Percentiles rank a stretch among this genome's conserved stretches.
phyloP scores from a whole-genome alignment of 2,329 filamentous ascomycete genomes.

The Periconia sp. region DNA sequence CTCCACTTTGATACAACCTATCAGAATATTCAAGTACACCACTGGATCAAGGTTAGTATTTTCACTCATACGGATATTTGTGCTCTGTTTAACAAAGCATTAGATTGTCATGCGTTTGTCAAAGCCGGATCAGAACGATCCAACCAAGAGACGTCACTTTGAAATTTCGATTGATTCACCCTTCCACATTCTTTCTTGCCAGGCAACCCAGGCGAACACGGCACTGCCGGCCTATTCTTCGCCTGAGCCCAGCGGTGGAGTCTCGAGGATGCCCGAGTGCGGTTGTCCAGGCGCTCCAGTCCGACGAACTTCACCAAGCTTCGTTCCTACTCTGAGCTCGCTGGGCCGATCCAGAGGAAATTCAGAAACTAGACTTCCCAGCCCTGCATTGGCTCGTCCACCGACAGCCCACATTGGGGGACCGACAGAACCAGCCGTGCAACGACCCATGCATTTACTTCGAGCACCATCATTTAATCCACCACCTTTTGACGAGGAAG shows the following conservation, averaged over 20 bases:
- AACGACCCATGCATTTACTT: constrained; percentile 82
- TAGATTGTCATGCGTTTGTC: constrained; percentile 93
- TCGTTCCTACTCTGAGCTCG: constrained; percentile 65
- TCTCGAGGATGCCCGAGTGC: constrained; percentile 57
- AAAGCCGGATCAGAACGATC: constrained; percentile 78
- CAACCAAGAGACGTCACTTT: constrained; percentile 82
- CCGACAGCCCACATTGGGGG: constrained; percentile 54
- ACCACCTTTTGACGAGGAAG: constrained; percentile 82
- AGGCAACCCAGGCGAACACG: constrained; percentile 89
- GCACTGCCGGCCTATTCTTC: constrained; percentile 80
- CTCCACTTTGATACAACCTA: constrained; percentile 92
- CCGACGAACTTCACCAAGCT: constrained; percentile 54
- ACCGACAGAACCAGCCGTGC: constrained; percentile 54
- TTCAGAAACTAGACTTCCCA: constrained; percentile 30
- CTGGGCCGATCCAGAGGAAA: constrained; percentile 49
- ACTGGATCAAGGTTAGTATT: constrained; percentile 86
- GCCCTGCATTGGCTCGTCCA: constrained; percentile 59
- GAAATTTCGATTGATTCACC: constrained; percentile 97
- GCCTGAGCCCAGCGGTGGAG: constrained; percentile 49
- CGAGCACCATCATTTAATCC: constrained; percentile 87
- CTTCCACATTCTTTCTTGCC: constrained; percentile 90
- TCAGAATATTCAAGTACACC: constrained; percentile 90
- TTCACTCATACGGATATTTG: constrained; percentile 11
- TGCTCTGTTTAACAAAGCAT: no score
- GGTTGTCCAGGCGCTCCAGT: constrained; percentile 70